Evolutionary conservation across 306 rosid species (phyloP).

Genomic region (Cucumis melo): DNA sequence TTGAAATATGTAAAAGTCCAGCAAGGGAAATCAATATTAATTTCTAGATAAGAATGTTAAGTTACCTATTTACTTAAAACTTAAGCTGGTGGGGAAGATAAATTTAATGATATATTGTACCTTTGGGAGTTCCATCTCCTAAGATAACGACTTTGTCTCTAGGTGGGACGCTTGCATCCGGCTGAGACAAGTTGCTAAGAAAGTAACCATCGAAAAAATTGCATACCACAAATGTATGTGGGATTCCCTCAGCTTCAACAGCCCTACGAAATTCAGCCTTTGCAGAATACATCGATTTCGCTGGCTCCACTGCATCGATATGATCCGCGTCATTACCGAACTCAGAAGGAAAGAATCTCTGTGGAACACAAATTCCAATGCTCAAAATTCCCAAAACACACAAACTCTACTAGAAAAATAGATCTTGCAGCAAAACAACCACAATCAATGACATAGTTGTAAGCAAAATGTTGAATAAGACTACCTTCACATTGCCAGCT

Average conservation of each 20-base stretch:
- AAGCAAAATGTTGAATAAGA: neutral
- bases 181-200: conserved; percentile 16
- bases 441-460: neutral
- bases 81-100: no score
- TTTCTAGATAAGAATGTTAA: no score
- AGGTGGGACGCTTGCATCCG: conserved; percentile 23
- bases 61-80: no score
- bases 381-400: neutral
- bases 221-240: conserved; percentile 20
- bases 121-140: conserved; percentile 33
- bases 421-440: neutral
- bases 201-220: conserved; percentile 26
- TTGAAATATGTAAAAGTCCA: no score
- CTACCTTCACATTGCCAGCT: conserved; percentile 27
- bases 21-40: no score
- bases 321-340: conserved; percentile 32
- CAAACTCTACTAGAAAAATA: neutral
- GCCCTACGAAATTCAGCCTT: conserved; percentile 17
- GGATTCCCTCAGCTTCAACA: conserved; percentile 27
- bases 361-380: neutral
- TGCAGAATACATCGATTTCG: conserved; percentile 14
- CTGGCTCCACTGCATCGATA: conserved; percentile 27
- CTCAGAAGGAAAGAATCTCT: conserved; percentile 33
- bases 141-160: conserved; percentile 24
- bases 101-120: neutral